Evolutionary conservation across 2,329 filamentous ascomycete species (phyloP).

Genomic region (Trichophyton mentagrophytes): DNA sequence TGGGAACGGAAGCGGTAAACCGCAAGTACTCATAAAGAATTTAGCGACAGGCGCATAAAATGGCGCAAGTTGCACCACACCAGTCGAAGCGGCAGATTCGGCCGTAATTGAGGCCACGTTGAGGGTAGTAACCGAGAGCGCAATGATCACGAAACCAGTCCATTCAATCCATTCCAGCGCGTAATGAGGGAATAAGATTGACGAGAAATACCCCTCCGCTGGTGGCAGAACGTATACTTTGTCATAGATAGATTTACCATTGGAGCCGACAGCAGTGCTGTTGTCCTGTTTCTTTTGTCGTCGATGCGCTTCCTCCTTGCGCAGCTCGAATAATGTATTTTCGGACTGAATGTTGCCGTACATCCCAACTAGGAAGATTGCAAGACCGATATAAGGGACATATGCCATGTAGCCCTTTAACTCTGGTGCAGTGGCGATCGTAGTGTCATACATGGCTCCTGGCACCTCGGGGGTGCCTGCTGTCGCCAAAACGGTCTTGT

Average conservation of each 20-base stretch:
- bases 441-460: constrained; percentile 27
- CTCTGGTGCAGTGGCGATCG: constrained; percentile 35
- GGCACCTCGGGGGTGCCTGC: constrained; percentile 11
- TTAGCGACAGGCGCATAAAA: constrained; percentile 26
- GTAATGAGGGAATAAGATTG: constrained; percentile 83
- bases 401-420: constrained; percentile 32
- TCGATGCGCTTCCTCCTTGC: constrained; percentile 49
- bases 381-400: constrained; percentile 50
- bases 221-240: constrained; percentile 82
- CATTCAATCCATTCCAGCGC: constrained; percentile 96
- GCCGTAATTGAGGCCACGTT: not conserved
- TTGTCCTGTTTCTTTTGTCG: constrained; percentile 42
- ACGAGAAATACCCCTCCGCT: constrained; percentile 66
- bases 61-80: constrained; percentile 22
- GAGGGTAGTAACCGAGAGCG: constrained; percentile 21
- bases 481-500: constrained; percentile 42
- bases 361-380: constrained; percentile 64
- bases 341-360: constrained; percentile 78
- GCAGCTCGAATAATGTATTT: constrained; percentile 75
- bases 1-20: constrained; percentile 49
- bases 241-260: constrained; percentile 36
- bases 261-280: constrained; percentile 19
- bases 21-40: constrained; percentile 16
- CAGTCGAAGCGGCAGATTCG: constrained; percentile 9
- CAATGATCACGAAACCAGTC: constrained; percentile 66